These are phyloP conservation scores for Termitomyces sp. DNA, from an alignment of 1,284 basidiomycete genomes.

Conservation along the genomic window DNA sequence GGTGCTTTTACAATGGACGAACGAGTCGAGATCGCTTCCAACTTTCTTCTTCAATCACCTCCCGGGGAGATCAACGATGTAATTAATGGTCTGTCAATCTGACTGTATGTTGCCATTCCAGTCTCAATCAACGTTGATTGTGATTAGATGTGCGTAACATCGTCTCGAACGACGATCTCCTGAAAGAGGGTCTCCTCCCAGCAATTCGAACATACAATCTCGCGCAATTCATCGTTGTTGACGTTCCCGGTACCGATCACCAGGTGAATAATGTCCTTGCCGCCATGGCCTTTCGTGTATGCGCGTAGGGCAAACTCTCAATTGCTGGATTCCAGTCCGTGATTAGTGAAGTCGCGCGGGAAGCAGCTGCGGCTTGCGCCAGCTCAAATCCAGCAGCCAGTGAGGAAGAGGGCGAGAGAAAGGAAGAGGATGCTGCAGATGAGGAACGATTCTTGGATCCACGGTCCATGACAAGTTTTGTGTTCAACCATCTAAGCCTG, in stretches of 20 bases:
- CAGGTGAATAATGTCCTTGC: slow-evolving; percentile 44
- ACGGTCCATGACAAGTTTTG: slow-evolving; percentile 69
- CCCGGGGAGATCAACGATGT: slow-evolving; percentile 97
- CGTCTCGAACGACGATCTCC: slow-evolving; percentile 76
- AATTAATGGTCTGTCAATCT: slow-evolving; percentile 61
- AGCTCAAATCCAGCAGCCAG: neutral
- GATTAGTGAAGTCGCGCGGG: slow-evolving; percentile 63
- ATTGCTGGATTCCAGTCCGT: slow-evolving; percentile 51
- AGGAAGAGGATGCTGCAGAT: slow-evolving; percentile 25
- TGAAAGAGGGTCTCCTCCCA: slow-evolving; percentile 74
- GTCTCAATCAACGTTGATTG: slow-evolving; percentile 11
- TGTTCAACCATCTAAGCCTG: slow-evolving; percentile 77
- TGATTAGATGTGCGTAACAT: slow-evolving; percentile 80
- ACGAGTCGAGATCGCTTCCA: slow-evolving; percentile 66
- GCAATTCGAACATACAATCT: slow-evolving; percentile 81
- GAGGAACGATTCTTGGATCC: slow-evolving; percentile 79
- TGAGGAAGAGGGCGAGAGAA: neutral
- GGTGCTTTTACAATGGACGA: slow-evolving; percentile 50
- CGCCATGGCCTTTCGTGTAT: neutral
- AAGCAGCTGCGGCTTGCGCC: slow-evolving; percentile 29
- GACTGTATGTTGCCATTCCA: slow-evolving; percentile 1
- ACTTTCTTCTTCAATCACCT: slow-evolving; percentile 83
- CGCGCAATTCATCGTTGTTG: slow-evolving; percentile 80
- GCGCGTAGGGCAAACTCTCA: slow-evolving; percentile 12
- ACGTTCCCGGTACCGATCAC: slow-evolving; percentile 67